Conservation (phyloP, 2,329 filamentous ascomycete species). For the Bipolaris victoriae region DNA sequence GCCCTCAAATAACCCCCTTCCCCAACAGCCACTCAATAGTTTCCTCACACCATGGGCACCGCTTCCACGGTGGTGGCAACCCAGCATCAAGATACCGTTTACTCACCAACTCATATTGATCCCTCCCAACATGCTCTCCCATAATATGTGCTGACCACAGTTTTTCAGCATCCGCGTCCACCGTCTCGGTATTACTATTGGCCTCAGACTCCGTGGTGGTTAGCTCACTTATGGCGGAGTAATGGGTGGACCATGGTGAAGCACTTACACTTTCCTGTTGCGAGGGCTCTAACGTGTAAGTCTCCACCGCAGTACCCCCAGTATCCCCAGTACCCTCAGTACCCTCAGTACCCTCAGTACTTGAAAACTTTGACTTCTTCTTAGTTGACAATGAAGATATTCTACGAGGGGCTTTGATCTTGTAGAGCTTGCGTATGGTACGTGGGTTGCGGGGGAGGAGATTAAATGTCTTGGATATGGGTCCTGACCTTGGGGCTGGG, state of each 20-base stretch:
- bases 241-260: too few relatives aligned
- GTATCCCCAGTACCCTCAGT: not conserved
- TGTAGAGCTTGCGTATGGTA: not conserved
- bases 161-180: not conserved
- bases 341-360: not conserved
- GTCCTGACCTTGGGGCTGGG: not conserved
- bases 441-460: not conserved
- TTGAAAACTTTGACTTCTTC: not conserved
- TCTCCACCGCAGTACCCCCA: not conserved
- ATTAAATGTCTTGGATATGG: not conserved
- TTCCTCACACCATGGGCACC: not conserved
- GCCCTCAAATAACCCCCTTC: not conserved
- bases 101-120: conserved; percentile 1
- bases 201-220: too few relatives aligned
- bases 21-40: not conserved
- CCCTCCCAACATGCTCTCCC: not conserved
- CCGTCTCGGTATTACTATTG: not conserved
- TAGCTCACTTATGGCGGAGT: too few relatives aligned
- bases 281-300: too few relatives aligned
- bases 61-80: not conserved
- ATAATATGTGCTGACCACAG: not conserved
- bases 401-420: too few relatives aligned
- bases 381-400: not conserved
- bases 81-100: not conserved
- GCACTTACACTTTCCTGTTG: too few relatives aligned